Evolutionary conservation across 257 asterid genomes (phyloP), one percentile per base, ranked within the genome.

Genomic region (Plantago elongata): DNA sequence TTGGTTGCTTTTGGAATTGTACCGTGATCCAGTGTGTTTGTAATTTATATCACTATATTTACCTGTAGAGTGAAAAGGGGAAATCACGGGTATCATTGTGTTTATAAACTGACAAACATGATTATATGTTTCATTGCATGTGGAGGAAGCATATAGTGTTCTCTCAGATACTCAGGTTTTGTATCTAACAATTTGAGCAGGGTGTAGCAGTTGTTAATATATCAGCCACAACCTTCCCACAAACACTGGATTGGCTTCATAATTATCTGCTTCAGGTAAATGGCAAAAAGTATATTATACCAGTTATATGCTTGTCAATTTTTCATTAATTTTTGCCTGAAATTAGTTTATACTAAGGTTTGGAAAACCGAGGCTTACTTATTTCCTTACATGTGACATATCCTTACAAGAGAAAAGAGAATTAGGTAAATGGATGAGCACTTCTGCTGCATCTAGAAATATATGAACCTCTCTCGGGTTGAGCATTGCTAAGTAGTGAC

Each of bases 201-300:
- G 97, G 97, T 44, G 67, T 83, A 70, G 75, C 90, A 1, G 95
- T 86, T 56, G 97, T 88, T 66, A 83, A 83, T 74, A 69, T 89
- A 79, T 92, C 98, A 66, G 97, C 98, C 27, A 89, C 98, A 56
- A 82, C 95, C 49, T 92, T 92, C 75, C 98, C 97, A 3, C 98
- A 92, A 81, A 87, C 97, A 56, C 79, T 92, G 66, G 98, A 86
- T 81, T 86, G 97, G 97, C 77, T 92, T 74, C 98, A 92, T 77
- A 92, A 84, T 75, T 78, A 88, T 75, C 98, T 92, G 74, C 92
- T 92, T 70, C 93, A 92, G 97, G 98, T 92, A 72, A 76, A 55
- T 52, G 61, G 16, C 59, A n/a, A 18, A 37, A 5, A 37, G 62
- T 15, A 64, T 46, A 52, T 13, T 60, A 12, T 54, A 13, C 13